Conservation (phyloP, 2,329 filamentous ascomycete genomes). For the Calonectria montana region DNA sequence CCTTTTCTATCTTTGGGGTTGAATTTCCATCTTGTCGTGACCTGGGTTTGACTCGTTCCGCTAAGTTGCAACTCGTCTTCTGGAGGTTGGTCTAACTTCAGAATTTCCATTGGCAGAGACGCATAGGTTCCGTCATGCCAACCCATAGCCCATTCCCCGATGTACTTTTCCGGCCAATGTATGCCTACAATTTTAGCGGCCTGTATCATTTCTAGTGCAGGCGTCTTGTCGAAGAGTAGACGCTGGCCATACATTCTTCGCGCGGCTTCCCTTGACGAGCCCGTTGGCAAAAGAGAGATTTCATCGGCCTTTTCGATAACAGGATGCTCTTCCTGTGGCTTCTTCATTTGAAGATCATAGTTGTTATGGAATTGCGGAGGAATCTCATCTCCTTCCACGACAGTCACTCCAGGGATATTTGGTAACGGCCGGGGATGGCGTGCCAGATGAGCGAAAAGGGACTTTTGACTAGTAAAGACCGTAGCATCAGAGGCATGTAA, state of each 20-base stretch:
- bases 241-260: conserved; percentile 59
- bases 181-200: conserved; percentile 64
- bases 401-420: conserved; percentile 58
- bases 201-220: conserved; percentile 58
- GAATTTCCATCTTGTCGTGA: conserved; percentile 66
- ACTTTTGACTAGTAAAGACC: conserved; percentile 65
- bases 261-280: conserved; percentile 58
- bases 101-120: conserved; percentile 60
- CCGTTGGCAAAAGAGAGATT: conserved; percentile 56
- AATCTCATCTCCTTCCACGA: conserved; percentile 58
- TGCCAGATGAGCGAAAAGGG: conserved; percentile 64
- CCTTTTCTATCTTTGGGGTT: conserved; percentile 55
- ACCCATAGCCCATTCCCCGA: conserved; percentile 67
- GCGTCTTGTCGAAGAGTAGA: conserved; percentile 57
- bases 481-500: conserved; percentile 66
- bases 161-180: conserved; percentile 62
- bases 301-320: conserved; percentile 55
- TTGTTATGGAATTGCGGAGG: conserved; percentile 57
- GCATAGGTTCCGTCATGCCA: conserved; percentile 66
- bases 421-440: conserved; percentile 66
- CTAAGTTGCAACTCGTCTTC: conserved; percentile 59
- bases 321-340: conserved; percentile 54
- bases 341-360: conserved; percentile 64
- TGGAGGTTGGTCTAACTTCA: conserved; percentile 61
- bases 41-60: conserved; percentile 59